These are phyloP conservation scores for Solanum pinnatisectum DNA, from an alignment of 257 asterid genomes.

Conservation along the genomic window DNA sequence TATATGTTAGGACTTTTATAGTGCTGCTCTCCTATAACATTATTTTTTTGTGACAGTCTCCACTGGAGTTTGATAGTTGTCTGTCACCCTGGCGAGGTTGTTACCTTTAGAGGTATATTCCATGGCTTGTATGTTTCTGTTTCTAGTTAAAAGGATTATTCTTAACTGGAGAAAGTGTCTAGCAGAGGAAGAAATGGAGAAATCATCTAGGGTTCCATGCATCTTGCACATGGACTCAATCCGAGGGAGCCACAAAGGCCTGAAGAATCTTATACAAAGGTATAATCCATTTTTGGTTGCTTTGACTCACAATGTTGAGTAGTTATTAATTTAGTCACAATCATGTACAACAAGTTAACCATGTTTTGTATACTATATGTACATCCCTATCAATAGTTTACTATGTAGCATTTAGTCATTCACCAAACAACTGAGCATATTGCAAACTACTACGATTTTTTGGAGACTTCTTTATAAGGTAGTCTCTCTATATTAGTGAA, in stretches of 20 bases:
- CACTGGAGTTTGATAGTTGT: conserved; percentile 96
- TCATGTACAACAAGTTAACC: background rate
- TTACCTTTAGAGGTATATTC: conserved; percentile 37
- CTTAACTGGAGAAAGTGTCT: conserved; percentile 13
- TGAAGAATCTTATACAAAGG: conserved; percentile 57
- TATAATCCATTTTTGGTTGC: conserved; percentile 16
- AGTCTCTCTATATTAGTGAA: background rate
- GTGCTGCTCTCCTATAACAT: conserved; percentile 12
- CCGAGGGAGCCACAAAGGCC: conserved; percentile 63
- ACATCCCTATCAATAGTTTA: background rate
- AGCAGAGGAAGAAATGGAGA: conserved; percentile 40
- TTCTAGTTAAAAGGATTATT: conserved; percentile 2
- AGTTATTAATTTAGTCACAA: background rate
- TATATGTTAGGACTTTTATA: background rate
- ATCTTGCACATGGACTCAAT: conserved; percentile 91
- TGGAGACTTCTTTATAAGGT: background rate
- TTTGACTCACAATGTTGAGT: background rate
- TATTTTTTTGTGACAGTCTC: conserved; percentile 36
- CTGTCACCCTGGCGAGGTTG: conserved; percentile 85
- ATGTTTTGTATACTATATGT: background rate
- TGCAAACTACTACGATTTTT: background rate
- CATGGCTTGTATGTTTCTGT: background rate
- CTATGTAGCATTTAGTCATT: background rate
- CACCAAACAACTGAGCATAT: background rate
- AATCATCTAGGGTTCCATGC: conserved; percentile 43